Conservation (phyloP, 305 asterid genomes). For the Fraxinus nigra region DNA sequence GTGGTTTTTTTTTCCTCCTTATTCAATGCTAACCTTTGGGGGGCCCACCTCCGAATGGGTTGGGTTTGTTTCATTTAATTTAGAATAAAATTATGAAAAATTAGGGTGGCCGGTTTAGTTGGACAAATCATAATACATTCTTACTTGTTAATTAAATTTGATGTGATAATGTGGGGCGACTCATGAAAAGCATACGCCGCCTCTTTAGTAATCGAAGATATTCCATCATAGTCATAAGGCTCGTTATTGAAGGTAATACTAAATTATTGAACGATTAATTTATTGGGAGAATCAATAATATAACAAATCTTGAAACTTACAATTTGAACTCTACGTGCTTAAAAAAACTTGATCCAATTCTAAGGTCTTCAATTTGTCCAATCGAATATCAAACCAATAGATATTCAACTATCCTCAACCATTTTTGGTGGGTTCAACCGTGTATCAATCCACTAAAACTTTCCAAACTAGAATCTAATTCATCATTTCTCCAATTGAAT, state of each 20-base stretch:
- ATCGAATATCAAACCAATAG: not conserved
- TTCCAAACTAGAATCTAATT: not conserved
- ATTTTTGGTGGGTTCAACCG: not conserved
- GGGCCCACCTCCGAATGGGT: not conserved
- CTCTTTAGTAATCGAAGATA: not conserved
- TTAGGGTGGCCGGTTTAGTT: not conserved
- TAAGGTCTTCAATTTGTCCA: not conserved
- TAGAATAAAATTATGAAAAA: not conserved
- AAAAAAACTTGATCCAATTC: not conserved
- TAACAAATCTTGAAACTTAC: not conserved
- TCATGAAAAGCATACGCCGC: not conserved
- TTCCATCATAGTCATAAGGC: not conserved
- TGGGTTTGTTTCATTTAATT: not conserved
- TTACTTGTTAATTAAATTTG: not conserved
- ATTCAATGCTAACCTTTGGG: constrained; percentile 7
- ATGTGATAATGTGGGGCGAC: not conserved
- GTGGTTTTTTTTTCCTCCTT: constrained; percentile 3
- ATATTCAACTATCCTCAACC: not conserved
- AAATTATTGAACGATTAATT: not conserved
- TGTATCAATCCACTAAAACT: not conserved
- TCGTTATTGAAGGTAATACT: not conserved
- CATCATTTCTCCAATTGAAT: not conserved
- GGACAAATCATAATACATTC: not conserved
- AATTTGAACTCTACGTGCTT: not conserved
- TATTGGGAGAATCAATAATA: not conserved